Base-by-base conservation (phyloP, 2,329 filamentous ascomycete genomes). In the Xylariaceae sp. region DNA sequence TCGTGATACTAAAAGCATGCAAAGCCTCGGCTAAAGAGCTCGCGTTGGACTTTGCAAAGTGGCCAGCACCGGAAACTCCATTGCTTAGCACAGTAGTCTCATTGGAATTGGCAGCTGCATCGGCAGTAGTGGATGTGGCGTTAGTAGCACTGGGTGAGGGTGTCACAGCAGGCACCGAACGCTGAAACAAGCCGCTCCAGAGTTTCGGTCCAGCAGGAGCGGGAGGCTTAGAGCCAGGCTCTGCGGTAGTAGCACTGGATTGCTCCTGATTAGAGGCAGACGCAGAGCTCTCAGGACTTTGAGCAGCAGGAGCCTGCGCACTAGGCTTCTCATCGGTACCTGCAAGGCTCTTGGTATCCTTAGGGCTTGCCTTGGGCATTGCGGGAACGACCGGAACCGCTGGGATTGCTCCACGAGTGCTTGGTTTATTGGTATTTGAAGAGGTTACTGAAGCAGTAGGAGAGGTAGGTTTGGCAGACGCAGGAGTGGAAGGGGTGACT, bases 1-100 rank as follows among this genome's bases (percentile, higher is more conserved):
- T 73, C 46, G 80, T 77, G 20, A 90, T 82, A 42, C 78, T 79
- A 64, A 91, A 93, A 22, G 80, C 79, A 40, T 77, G 77, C 42
- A 98, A 75, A 27, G 88, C 87, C 56, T 96, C 88, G 3, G 59
- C 62, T 38, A 64, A 43, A 35, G 60, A 63, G 42, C 41, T 60
- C 20, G 66, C 62, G 44, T 72, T 75, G 17, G 69, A 59, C 55
- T 73, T 73, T 6, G 67, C 54, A 47, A 76, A 73, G n/a, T 54
- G 57, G 14, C 64, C 58, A 14, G 63, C 38, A 11, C 58, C 57
- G 4, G 55, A 47, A 17, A 44, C 38, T 6, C 57, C 62, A 29
- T 61, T 57, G n/a, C 38, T 49, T n/a, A 52, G 42, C 23, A 46
- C 57, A 10, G 55, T 50, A 4, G 47, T 50, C 25, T 55, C 55